These are phyloP conservation scores for Xylaria multiplex DNA, from an alignment of 2,329 filamentous ascomycete species.

Conservation along the genomic window DNA sequence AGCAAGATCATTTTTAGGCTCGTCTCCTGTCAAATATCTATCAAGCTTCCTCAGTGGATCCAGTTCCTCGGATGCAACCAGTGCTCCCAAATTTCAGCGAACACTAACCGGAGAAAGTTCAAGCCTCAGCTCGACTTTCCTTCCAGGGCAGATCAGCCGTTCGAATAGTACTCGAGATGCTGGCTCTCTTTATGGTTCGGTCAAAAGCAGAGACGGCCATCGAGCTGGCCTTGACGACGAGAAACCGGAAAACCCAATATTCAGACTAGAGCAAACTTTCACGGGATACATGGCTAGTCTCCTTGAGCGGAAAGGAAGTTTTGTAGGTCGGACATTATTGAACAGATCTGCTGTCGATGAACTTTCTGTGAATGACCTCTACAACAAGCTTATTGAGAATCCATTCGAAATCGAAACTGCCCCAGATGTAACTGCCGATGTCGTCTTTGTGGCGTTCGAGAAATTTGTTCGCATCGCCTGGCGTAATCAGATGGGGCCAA, in stretches of 20 bases:
- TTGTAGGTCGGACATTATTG: constrained; percentile 80
- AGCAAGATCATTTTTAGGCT: constrained; percentile 74
- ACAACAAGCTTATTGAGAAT: constrained; percentile 86
- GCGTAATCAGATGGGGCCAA: constrained; percentile 86
- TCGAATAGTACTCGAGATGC: constrained; percentile 60
- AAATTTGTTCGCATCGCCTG: constrained; percentile 91
- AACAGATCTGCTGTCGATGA: constrained; percentile 78
- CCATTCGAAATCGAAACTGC: constrained; percentile 80
- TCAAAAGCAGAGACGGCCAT: constrained; percentile 59
- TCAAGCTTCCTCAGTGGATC: constrained; percentile 80
- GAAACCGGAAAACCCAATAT: constrained; percentile 71
- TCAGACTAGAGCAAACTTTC: constrained; percentile 84
- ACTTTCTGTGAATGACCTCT: constrained; percentile 85
- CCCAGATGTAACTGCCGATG: constrained; percentile 80
- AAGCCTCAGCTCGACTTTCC: constrained; percentile 51
- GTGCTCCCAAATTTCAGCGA: constrained; percentile 54
- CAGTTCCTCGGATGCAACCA: constrained; percentile 54
- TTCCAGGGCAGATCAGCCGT: constrained; percentile 55
- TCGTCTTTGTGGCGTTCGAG: constrained; percentile 91
- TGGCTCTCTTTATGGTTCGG: constrained; percentile 64
- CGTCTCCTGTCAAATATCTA: constrained; percentile 91
- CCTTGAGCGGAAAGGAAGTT: constrained; percentile 86
- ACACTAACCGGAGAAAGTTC: constrained; percentile 51
- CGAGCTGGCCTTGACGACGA: constrained; percentile 60
- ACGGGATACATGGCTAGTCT: constrained; percentile 83